phyloP scores from a whole-genome alignment of 768 basidiomycete genomes.

The Tulasnella sp. region DNA sequence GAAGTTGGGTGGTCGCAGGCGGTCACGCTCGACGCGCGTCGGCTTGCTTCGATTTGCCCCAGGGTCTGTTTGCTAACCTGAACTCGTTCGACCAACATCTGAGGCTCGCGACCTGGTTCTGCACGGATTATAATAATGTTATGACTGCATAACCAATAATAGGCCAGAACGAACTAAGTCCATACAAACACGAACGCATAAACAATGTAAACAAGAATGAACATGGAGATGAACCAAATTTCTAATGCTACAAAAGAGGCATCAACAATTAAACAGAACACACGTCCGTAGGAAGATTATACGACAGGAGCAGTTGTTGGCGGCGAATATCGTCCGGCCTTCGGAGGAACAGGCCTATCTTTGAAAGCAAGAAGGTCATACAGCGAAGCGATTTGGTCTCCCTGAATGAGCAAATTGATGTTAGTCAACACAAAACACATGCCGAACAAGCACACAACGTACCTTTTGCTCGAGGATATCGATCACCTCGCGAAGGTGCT shows the following conservation, averaged over 20 bases:
- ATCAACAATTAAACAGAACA: neutral
- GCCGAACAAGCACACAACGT: conserved; percentile 14
- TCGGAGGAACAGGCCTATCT: conserved; percentile 34
- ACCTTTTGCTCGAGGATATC: conserved; percentile 90
- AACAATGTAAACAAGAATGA: neutral
- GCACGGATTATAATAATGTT: neutral
- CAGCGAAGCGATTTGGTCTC: conserved; percentile 86
- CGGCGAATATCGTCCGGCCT: neutral
- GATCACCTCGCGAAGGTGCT: conserved; percentile 83
- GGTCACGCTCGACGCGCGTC: conserved; percentile 8
- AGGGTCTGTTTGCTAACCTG: conserved; percentile 2
- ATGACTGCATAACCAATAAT: neutral
- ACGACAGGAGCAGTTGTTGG: neutral
- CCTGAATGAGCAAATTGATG: conserved; percentile 33
- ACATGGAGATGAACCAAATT: neutral
- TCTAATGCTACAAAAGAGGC: neutral
- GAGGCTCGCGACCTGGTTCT: neutral
- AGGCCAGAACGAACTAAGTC: neutral
- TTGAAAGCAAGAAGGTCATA: conserved; percentile 74
- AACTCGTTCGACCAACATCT: neutral
- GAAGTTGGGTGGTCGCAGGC: neutral
- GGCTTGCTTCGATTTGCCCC: neutral
- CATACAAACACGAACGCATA: neutral
- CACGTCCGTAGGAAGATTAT: neutral
- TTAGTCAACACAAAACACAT: neutral